Evolutionary conservation across 2,329 filamentous ascomycete species (phyloP), one percentile per base, ranked within the genome.

Genomic region (Xylariaceae sp.): DNA sequence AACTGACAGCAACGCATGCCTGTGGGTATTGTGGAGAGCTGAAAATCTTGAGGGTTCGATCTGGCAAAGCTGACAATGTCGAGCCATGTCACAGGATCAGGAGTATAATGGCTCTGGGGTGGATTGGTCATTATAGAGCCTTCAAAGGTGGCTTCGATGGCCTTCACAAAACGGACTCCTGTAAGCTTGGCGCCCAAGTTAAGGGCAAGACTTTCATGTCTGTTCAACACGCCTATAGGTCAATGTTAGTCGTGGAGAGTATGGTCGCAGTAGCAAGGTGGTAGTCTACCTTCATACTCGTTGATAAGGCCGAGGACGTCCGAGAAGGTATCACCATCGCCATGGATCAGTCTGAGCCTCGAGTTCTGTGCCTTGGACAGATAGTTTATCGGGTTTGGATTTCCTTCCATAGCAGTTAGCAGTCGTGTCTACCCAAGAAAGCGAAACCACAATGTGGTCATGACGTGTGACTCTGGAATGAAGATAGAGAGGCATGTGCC

Each of bases 61-160:
- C 86, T 86, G 52, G 89, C 86, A 67, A 91, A 93, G 54, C 86
- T 82, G 54, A 94, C 86, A 42, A 95, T 83, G 59, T 95, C 89
- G 32, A 93, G 73, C 89, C 89, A 95, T 11, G 82, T 85, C 45
- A 93, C 77, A 6, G 64, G 58, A 41, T 65, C 55, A 5, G 74
- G 75, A 4, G 75, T 77, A 23, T 76, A 68, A 75, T 79, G 60
- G 68, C 81, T 65, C 77, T 86, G 57, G 74, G 75, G 46, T 40
- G 63, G 69, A 42, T 56, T 70, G 8, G 67, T 73, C 43, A 62
- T 82, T 49, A 91, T 89, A 19, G 86, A 82, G 0, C 86, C 86
- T 53, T 94, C 88, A 59, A 95, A 95, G 45, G 92, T 76, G 42
- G 86, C 80, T 64, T 95, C 89, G 63, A 95, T 89, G 34, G 88